Evolutionary conservation across 768 basidiomycete species (phyloP), one percentile per base, ranked within the genome.

Genomic region (Agaricus bisporus): DNA sequence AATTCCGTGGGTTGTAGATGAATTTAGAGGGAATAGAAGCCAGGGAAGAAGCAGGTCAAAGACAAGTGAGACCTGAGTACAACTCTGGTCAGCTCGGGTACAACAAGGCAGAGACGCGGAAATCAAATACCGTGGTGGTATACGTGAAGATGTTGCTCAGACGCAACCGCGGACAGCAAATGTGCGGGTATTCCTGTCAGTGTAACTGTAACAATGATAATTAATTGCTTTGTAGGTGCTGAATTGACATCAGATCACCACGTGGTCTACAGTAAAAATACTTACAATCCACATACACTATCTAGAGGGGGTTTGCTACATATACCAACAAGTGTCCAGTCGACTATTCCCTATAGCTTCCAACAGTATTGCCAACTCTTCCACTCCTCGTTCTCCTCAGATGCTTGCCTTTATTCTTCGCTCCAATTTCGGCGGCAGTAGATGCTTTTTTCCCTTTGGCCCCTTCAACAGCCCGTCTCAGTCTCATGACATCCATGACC

Each of bases 401-500:
- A 36, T 43, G 37, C 28, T 50, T 53, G n/a, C 39, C 48, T 51
- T 57, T 55, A 4, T 46, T 46, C 26, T 43, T 60, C 43, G 45
- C 49, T 41, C 49, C 26, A 14, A 12, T 25, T 4, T 37, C 25
- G 4, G 2, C 18, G 43, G 38, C 58, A 55, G 29, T 56, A 32
- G 41, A 52, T 35, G 17, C 51, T 15, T 39, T 56, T 38, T 48
- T 57, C 43, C 51, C 59, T 46, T 29, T 52, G 47, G 39, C 42
- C 28, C 57, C 60, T 53, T 50, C 57, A 44, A 60, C 43, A 36
- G 61, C 61, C 59, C 65, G 61, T 58, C 75, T 63, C 56, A 80
- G n/a, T 12, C 79, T 72, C 48, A 74, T 70, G 37, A 86, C 67
- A 60, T 86, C 83, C 45, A 76, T 75, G 9, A 89, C 85, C 86